phyloP scores from a whole-genome alignment of 306 rosid genomes.

The Canavalia ensiformis region DNA sequence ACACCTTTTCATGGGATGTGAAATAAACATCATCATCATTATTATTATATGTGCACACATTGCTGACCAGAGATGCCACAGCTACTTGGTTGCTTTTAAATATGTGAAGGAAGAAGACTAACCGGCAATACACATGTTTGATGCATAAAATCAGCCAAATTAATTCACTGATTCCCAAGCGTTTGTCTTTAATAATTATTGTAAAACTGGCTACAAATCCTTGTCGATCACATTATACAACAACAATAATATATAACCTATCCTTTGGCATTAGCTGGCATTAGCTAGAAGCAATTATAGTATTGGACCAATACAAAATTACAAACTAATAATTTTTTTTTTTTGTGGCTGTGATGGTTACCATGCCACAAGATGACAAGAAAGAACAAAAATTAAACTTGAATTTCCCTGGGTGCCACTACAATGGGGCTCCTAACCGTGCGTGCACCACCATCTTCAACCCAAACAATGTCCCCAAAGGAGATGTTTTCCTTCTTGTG shows the following conservation, averaged over 20 bases:
- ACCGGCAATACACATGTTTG: neutral
- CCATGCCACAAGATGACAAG: neutral
- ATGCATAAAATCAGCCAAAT: conserved; percentile 25
- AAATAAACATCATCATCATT: too few species aligned
- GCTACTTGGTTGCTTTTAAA: conserved; percentile 10
- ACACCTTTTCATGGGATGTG: too few species aligned
- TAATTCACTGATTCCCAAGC: conserved; percentile 30
- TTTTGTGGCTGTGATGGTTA: neutral
- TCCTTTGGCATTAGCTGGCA: neutral
- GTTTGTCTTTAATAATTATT: conserved; percentile 23
- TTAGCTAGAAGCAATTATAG: neutral
- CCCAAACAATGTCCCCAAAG: conserved; percentile 56
- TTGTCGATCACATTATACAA: conserved; percentile 1
- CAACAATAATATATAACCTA: neutral
- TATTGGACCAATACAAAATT: neutral
- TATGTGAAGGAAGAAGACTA: neutral
- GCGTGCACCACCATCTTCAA: conserved; percentile 45
- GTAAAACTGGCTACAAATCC: neutral
- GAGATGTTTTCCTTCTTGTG: neutral
- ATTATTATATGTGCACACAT: neutral
- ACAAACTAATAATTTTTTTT: neutral
- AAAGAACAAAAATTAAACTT: neutral
- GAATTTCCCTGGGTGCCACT: conserved; percentile 36
- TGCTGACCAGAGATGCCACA: neutral
- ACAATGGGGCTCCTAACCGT: conserved; percentile 58